Evolutionary conservation across 352 stramenopile species (phyloP), one percentile per base, ranked within the genome.

Genomic region (Globisporangium okanoganense): DNA sequence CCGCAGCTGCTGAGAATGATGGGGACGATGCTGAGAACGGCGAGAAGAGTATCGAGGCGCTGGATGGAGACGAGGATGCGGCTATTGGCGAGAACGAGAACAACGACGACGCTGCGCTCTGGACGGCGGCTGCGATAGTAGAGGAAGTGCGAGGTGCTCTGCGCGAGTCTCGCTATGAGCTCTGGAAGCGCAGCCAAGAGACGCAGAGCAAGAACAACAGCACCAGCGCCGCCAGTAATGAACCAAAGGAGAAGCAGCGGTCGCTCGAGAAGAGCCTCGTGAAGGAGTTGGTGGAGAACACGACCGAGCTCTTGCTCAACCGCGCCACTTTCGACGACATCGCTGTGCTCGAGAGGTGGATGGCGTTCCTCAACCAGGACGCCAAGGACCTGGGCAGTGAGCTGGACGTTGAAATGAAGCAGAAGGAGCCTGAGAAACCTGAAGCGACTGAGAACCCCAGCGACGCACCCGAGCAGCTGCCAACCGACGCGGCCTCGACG

Each of bases 291-390:
- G 65, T 89, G 16, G 80, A 92, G 29, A 77, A 75, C 50, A 70
- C 78, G 44, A 92, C 82, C 16, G 82, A 92, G 44, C 54, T 92
- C 54, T 56, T 92, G 43, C 62, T 90, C 33, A 80, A 76, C 40
- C 72, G 78, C 56, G 75, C 75, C 5, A 67, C 50, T 0, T 67
- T 55, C 8, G 69, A 67, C 0, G 61, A 88, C 6, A 58, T 78
- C 13, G 10, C 22, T 12, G 44, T 78, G 56, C 61, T 92, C 16
- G 65, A 70, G 57, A 55, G 65, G 7, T 92, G 82, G 82, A 45
- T 71, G 25, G 62, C 64, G n/a, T 58, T 87, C 10, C 66, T 81
- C 20, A 50, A 31, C 24, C 40, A 52, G 29, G 31, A 70, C 36
- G 12, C 20, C 1, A 40, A 41, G 7, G 36, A 47, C 5, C 25